Percentiles rank a stretch among this genome's conserved stretches.
These are phyloP conservation scores for Colletotrichum spaethianum DNA, from an alignment of 2,329 filamentous ascomycete genomes.

Conservation along the genomic window DNA sequence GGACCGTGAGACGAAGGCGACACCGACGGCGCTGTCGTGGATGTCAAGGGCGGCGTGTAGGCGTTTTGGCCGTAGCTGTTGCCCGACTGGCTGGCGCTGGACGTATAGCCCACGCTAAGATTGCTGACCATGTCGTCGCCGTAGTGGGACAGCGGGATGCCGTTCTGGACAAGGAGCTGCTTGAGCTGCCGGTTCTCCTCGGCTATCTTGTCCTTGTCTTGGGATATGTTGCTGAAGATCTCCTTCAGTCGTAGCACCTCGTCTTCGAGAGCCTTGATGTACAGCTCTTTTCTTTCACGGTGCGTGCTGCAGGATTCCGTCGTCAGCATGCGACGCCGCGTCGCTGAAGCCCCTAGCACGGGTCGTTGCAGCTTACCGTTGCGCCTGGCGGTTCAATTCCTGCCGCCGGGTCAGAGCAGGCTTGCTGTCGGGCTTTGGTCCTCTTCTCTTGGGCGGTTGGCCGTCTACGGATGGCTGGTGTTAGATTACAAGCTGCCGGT, in stretches of 20 bases:
- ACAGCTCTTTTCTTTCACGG: conserved; percentile 95
- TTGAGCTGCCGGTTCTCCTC: conserved; percentile 86
- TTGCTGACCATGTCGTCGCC: conserved; percentile 62
- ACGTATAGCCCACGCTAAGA: conserved; percentile 63
- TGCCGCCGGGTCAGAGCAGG: conserved; percentile 92
- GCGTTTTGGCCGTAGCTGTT: conserved; percentile 67
- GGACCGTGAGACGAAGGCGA: conserved; percentile 50
- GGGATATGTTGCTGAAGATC: conserved; percentile 79
- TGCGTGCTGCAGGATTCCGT: conserved; percentile 78
- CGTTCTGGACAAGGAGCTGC: conserved; percentile 67
- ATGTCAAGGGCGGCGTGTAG: conserved; percentile 64
- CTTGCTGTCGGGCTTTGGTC: conserved; percentile 96
- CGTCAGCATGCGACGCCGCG: conserved; percentile 36
- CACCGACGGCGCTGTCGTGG: conserved; percentile 59
- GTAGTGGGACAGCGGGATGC: conserved; percentile 56
- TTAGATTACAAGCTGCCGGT: conserved; percentile 1
- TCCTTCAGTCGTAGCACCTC: conserved; percentile 93
- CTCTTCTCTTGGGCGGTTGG: conserved; percentile 87
- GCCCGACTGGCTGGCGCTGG: conserved; percentile 72
- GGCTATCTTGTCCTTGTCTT: conserved; percentile 81
- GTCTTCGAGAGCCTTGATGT: conserved; percentile 93
- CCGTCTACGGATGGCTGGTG: conserved; percentile 71
- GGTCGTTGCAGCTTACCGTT: conserved; percentile 74
- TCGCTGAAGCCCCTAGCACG: background rate
- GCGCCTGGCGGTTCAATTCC: conserved; percentile 94